phyloP scores from a whole-genome alignment of 2,329 filamentous ascomycete species.

The Colletotrichum eremochloae region DNA sequence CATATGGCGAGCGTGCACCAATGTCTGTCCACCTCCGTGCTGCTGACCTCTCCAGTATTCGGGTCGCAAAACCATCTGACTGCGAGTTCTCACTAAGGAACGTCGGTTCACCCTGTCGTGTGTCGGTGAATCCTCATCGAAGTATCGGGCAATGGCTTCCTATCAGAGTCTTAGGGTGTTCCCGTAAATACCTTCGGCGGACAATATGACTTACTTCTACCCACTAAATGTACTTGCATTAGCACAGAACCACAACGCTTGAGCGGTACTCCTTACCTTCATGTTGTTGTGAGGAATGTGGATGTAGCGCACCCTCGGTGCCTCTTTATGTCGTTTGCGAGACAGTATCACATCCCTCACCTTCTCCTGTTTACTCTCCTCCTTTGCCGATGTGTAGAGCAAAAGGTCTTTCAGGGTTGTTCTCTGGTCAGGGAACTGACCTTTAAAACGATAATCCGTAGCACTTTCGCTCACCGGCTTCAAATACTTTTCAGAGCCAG shows the following conservation, averaged over 20 bases:
- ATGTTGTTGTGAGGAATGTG: slow-evolving; percentile 53
- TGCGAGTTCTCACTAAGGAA: no score
- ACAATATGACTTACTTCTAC: slow-evolving; percentile 31
- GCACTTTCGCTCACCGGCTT: neutral
- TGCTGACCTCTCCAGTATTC: slow-evolving; percentile 54
- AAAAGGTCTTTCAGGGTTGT: neutral
- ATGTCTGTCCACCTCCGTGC: slow-evolving; percentile 45
- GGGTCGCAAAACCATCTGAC: slow-evolving; percentile 48
- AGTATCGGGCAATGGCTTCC: slow-evolving; percentile 50
- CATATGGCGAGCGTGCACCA: slow-evolving; percentile 54
- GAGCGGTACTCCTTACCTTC: slow-evolving; percentile 42
- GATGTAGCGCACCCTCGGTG: slow-evolving; percentile 44
- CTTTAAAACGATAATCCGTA: slow-evolving; percentile 1
- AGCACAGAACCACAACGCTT: neutral
- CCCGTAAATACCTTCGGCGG: neutral
- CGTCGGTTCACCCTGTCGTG: no score
- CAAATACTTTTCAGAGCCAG: neutral
- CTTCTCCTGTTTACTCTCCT: no score
- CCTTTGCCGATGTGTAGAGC: no score
- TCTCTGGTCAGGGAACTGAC: slow-evolving; percentile 13
- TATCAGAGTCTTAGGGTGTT: slow-evolving; percentile 30
- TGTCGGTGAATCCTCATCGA: slow-evolving; percentile 42
- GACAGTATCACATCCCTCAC: neutral
- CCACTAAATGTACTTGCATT: slow-evolving; percentile 13
- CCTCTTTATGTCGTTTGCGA: neutral